Evolutionary conservation across 1,284 basidiomycete species (phyloP).

Genomic region (Ganoderma sinense): DNA sequence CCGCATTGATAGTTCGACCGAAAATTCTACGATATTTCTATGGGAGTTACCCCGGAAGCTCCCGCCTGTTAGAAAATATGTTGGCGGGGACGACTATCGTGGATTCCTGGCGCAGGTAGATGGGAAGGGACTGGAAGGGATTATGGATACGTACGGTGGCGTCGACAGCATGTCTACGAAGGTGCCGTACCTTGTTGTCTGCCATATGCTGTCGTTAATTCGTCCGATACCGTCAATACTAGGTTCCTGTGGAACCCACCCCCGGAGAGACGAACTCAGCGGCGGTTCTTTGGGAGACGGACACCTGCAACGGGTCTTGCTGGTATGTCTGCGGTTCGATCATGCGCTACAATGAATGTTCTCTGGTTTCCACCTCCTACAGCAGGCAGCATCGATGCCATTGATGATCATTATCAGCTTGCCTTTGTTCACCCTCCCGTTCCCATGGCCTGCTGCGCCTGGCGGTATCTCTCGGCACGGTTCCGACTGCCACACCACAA

Average conservation of each 20-base stretch:
- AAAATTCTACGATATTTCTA: slow-evolving; percentile 31
- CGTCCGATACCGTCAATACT: neutral
- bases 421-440: slow-evolving; percentile 12
- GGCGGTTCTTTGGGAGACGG: neutral
- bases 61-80: slow-evolving; percentile 10
- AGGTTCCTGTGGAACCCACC: neutral
- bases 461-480: slow-evolving; percentile 16
- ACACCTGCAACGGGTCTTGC: neutral
- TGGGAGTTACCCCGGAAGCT: slow-evolving; percentile 21
- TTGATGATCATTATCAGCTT: slow-evolving; percentile 21
- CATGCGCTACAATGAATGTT: slow-evolving; percentile 3
- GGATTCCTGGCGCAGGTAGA: neutral
- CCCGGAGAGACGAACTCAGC: neutral
- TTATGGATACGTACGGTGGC: neutral
- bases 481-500: slow-evolving; percentile 15
- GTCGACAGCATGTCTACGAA: neutral
- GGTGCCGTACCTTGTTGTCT: neutral
- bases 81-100: neutral
- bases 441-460: slow-evolving; percentile 24
- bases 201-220: neutral
- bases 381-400: slow-evolving; percentile 21
- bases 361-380: slow-evolving; percentile 5
- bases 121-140: neutral
- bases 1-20: slow-evolving; percentile 23
- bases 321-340: slow-evolving; percentile 5